A percentile compares a stretch with the other conserved stretches of the same genome.
Conservation (phyloP, 495 filamentous ascomycete genomes). For the Lasiosphaeria hispida region DNA sequence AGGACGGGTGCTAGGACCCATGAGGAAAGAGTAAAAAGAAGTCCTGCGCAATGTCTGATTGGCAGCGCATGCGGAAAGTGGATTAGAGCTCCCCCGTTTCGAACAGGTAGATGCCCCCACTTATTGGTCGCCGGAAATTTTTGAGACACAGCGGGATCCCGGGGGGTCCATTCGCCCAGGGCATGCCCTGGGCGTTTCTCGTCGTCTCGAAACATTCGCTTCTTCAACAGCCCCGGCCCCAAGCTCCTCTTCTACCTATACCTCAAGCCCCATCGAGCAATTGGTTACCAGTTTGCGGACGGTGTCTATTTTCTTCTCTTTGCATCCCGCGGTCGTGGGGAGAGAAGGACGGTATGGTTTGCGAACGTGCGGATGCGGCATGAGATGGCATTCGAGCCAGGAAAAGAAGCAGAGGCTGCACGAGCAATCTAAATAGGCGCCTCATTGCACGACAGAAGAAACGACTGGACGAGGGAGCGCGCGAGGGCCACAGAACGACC, state of each 20-base stretch:
- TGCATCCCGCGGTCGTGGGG: background rate
- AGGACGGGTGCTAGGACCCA: background rate
- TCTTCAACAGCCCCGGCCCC: no score
- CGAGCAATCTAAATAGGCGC: slow-evolving; percentile 26
- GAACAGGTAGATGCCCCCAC: background rate
- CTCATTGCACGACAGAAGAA: background rate
- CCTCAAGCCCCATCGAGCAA: no score
- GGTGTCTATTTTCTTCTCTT: background rate
- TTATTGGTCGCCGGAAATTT: slow-evolving; percentile 15
- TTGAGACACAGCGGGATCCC: slow-evolving; percentile 2
- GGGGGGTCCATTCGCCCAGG: background rate
- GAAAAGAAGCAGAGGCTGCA: slow-evolving; percentile 11
- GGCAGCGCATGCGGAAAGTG: background rate
- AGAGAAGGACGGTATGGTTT: background rate
- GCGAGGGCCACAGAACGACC: slow-evolving; percentile 7
- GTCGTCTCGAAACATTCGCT: no score
- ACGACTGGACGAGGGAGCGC: slow-evolving; percentile 21
- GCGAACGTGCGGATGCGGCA: slow-evolving; percentile 8
- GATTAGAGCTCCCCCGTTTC: slow-evolving; percentile 6
- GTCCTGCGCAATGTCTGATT: no score
- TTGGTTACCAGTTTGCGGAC: no score
- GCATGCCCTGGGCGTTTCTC: no score
- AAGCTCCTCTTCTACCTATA: background rate
- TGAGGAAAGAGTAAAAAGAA: background rate
- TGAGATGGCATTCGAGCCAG: slow-evolving; percentile 9